A percentile compares a stretch with the other conserved stretches of the same genome.
Evolutionary conservation across 305 asterid genomes (phyloP).

Genomic region (Plantago rigida): DNA sequence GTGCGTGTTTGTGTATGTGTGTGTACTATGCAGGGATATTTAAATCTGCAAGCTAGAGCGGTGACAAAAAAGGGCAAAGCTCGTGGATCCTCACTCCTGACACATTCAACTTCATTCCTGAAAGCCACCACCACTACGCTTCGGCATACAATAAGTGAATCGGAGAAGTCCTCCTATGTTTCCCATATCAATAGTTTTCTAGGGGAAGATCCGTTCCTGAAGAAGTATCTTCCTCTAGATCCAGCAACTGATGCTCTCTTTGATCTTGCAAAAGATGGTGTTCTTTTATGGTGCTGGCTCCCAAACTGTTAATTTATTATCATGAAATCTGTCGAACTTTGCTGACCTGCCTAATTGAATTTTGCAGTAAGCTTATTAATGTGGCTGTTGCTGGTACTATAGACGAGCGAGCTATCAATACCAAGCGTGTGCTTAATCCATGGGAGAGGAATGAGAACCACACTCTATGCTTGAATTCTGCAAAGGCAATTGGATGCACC

Average conservation of each 20-base stretch:
- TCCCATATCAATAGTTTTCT: slow-evolving; percentile 80
- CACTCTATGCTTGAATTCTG: slow-evolving; percentile 85
- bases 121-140: slow-evolving; percentile 69
- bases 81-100: slow-evolving; percentile 28
- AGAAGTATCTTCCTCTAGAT: slow-evolving; percentile 73
- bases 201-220: slow-evolving; percentile 58
- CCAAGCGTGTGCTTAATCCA: slow-evolving; percentile 62
- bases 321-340: neutral
- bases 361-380: slow-evolving; percentile 84
- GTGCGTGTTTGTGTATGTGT: neutral
- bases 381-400: slow-evolving; percentile 86
- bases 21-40: slow-evolving; percentile 40
- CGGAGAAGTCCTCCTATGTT: slow-evolving; percentile 76
- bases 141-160: slow-evolving; percentile 75
- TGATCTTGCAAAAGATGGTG: slow-evolving; percentile 82
- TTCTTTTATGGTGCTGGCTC: slow-evolving; percentile 63
- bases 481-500: slow-evolving; percentile 94
- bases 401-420: slow-evolving; percentile 87
- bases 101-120: slow-evolving; percentile 56
- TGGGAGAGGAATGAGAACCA: slow-evolving; percentile 94
- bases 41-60: slow-evolving; percentile 62
- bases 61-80: slow-evolving; percentile 35
- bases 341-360: slow-evolving; percentile 6
- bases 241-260: slow-evolving; percentile 64
- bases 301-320: neutral